phyloP scores from a whole-genome alignment of 305 asterid genomes.

The Solanum hybrid region DNA sequence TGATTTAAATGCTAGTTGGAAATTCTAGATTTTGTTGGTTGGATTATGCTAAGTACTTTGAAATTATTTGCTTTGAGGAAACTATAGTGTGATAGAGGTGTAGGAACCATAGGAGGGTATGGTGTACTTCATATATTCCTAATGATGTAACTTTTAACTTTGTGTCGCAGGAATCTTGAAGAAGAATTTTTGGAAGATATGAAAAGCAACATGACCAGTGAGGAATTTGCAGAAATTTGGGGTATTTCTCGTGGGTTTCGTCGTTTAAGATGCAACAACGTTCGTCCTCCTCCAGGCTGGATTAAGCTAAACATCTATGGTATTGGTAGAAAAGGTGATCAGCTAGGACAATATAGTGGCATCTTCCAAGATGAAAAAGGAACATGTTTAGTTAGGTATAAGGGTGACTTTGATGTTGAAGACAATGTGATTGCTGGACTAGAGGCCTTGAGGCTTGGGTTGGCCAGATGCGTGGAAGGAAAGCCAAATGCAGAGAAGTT shows the following conservation, averaged over 20 bases:
- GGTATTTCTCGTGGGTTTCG: not conserved
- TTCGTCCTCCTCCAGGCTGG: slow-evolving; percentile 1
- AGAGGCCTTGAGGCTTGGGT: not conserved
- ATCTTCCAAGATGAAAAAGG: not conserved
- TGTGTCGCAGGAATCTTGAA: not conserved
- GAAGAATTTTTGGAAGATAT: not conserved
- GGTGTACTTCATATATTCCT: not conserved
- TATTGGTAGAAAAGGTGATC: not conserved
- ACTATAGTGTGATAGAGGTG: not conserved
- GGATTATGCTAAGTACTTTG: not conserved
- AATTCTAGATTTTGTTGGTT: not conserved
- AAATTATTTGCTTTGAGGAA: not conserved
- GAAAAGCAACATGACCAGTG: not conserved
- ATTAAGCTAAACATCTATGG: not conserved
- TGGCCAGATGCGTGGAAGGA: not conserved
- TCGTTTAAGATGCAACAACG: not conserved
- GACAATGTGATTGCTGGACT: not conserved
- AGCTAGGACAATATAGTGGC: not conserved
- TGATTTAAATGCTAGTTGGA: not conserved
- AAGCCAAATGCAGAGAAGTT: not conserved
- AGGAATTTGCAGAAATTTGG: not conserved
- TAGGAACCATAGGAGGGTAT: not conserved
- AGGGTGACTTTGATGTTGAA: not conserved
- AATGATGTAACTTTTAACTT: not conserved
- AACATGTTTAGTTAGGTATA: not conserved